These are phyloP conservation scores for Marchantia polymorpha DNA, from an alignment of 225 moss, liverwort and hornwort species.

Conservation along the genomic window DNA sequence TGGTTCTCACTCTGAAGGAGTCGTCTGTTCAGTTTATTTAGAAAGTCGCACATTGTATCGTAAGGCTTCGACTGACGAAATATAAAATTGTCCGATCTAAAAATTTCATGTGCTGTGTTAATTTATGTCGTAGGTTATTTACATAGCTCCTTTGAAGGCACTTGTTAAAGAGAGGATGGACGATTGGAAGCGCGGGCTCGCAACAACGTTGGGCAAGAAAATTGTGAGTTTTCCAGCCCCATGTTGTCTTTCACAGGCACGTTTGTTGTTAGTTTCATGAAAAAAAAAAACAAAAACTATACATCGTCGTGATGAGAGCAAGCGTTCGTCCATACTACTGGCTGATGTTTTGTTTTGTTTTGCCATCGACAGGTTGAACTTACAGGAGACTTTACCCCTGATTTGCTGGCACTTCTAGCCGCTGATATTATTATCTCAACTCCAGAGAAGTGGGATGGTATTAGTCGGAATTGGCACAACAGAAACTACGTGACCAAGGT, in stretches of 20 bases:
- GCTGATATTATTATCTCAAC: slow-evolving; percentile 98
- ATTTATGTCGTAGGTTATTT: slow-evolving; percentile 63
- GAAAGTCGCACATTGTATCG: not conserved
- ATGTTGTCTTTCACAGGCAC: not conserved
- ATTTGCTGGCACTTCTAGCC: slow-evolving; percentile 81
- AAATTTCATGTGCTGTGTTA: not conserved
- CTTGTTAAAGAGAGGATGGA: slow-evolving; percentile 95
- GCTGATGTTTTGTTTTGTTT: not conserved
- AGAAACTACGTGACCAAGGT: slow-evolving; percentile 96
- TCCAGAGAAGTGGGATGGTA: slow-evolving; percentile 99
- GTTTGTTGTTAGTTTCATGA: not conserved
- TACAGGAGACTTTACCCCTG: slow-evolving; percentile 98
- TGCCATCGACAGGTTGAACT: slow-evolving; percentile 64
- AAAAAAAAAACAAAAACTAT: not conserved
- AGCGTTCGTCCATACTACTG: no score
- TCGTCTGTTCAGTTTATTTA: not conserved
- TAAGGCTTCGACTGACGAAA: not conserved
- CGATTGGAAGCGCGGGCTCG: slow-evolving; percentile 85
- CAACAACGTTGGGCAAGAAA: slow-evolving; percentile 65
- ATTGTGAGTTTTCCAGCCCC: slow-evolving; percentile 44
- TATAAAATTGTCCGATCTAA: not conserved
- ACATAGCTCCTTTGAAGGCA: slow-evolving; percentile 96
- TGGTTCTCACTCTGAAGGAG: not conserved
- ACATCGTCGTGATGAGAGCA: no score
- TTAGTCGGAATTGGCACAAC: slow-evolving; percentile 98